Conservation (phyloP, 805 yeast genomes). For the Kuraishia piskuri region DNA sequence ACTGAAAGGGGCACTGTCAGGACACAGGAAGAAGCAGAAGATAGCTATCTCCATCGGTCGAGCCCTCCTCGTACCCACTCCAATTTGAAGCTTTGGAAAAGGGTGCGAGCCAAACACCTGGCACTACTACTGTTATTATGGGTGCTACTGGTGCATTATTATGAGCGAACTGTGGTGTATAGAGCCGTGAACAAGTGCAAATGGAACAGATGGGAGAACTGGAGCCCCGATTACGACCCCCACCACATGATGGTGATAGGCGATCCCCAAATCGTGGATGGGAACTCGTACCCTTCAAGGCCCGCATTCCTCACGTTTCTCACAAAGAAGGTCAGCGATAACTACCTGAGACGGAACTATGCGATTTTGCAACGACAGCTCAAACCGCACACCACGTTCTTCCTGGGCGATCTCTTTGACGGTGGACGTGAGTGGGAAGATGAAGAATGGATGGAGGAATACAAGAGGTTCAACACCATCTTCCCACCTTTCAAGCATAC, state of each 20-base stretch:
- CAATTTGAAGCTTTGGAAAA: neutral
- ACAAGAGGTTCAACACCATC: constrained; percentile 53
- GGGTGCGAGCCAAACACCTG: constrained; percentile 11
- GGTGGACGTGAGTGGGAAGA: constrained; percentile 88
- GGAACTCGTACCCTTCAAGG: constrained; percentile 74
- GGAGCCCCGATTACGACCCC: constrained; percentile 23
- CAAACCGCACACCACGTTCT: constrained; percentile 69
- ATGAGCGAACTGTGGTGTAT: constrained; percentile 44
- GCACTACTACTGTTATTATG: constrained; percentile 26
- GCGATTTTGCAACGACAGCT: constrained; percentile 44
- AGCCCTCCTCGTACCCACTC: neutral
- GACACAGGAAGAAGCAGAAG: neutral
- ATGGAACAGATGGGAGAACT: constrained; percentile 65
- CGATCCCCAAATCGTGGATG: constrained; percentile 93
- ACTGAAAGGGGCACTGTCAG: neutral
- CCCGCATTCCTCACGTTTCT: constrained; percentile 40
- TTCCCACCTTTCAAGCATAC: constrained; percentile 50
- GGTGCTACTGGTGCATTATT: constrained; percentile 37
- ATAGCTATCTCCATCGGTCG: neutral
- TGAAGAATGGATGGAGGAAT: constrained; percentile 63
- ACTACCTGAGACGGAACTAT: constrained; percentile 73
- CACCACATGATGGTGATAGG: constrained; percentile 45
- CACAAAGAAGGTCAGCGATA: constrained; percentile 61
- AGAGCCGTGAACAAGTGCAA: constrained; percentile 36
- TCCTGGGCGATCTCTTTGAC: constrained; percentile 88